phyloP scores from a whole-genome alignment of 257 asterid species.

The Nicotiana obtusifolia region DNA sequence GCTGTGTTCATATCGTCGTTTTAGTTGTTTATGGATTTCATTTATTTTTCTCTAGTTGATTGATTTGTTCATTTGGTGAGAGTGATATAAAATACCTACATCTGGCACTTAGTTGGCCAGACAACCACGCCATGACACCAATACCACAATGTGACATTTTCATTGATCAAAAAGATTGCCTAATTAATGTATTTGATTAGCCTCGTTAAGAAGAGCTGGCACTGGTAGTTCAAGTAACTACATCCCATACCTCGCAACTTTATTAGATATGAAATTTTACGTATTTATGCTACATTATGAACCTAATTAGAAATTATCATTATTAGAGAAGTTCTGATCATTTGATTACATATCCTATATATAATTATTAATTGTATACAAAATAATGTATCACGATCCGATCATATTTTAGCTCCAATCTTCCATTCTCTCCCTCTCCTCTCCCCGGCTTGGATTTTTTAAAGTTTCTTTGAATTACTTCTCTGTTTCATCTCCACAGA shows the following conservation, averaged over 20 bases:
- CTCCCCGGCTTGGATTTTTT: too few species aligned
- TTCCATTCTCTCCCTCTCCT: too few species aligned
- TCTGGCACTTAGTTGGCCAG: not conserved
- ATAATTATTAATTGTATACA: too few species aligned
- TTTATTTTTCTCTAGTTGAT: not conserved
- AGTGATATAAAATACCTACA: not conserved
- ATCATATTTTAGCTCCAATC: too few species aligned
- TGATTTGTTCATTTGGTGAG: not conserved
- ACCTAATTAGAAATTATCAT: too few species aligned
- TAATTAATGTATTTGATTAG: not conserved
- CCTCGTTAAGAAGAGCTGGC: slow-evolving; percentile 1
- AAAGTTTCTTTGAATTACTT: too few species aligned
- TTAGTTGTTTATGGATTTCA: not conserved
- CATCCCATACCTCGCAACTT: not conserved
- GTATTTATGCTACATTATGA: too few species aligned
- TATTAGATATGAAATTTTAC: too few species aligned
- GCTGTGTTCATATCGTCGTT: not conserved
- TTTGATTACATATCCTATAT: too few species aligned
- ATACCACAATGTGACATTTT: not conserved
- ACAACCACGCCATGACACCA: not conserved
- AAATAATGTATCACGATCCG: too few species aligned
- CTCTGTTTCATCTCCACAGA: too few species aligned
- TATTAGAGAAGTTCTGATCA: too few species aligned
- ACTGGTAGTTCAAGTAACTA: not conserved
- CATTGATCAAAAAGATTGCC: not conserved